These are phyloP conservation scores for Citrullus mucosospermus DNA, from an alignment of 306 rosid species.

Conservation along the genomic window DNA sequence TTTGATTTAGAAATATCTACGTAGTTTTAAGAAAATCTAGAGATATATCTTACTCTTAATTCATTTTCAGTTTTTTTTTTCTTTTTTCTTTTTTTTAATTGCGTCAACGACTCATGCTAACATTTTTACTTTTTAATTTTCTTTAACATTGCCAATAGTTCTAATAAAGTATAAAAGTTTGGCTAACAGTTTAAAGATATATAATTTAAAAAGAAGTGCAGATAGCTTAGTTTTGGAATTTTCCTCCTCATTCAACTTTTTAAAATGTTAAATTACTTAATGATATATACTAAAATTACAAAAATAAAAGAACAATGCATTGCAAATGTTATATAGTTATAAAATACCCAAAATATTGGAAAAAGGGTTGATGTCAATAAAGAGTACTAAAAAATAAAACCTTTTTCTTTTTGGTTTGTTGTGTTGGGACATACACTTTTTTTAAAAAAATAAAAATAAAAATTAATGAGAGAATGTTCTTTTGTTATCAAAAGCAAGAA, in stretches of 20 bases:
- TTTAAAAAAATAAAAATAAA: not conserved
- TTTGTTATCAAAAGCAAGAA: constrained; percentile 5
- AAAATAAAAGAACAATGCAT: not conserved
- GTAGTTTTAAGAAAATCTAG: no score
- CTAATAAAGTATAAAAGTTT: not conserved
- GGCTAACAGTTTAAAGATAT: not conserved
- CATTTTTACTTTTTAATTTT: no score
- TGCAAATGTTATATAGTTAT: not conserved
- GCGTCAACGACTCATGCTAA: no score
- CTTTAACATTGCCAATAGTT: not conserved
- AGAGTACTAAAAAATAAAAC: not conserved
- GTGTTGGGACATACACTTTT: not conserved
- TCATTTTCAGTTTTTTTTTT: not conserved
- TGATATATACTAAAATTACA: not conserved
- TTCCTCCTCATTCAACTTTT: not conserved
- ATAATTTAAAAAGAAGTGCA: not conserved
- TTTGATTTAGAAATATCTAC: not conserved
- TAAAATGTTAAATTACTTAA: not conserved
- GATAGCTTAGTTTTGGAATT: not conserved
- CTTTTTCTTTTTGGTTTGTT: not conserved
- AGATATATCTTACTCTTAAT: no score
- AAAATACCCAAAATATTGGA: not conserved
- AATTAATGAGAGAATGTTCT: not conserved
- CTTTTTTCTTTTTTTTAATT: not conserved
- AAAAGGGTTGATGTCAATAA: not conserved